These are phyloP conservation scores for Byssochlamys sp. DNA, from an alignment of 2,329 filamentous ascomycete species.

Conservation along the genomic window DNA sequence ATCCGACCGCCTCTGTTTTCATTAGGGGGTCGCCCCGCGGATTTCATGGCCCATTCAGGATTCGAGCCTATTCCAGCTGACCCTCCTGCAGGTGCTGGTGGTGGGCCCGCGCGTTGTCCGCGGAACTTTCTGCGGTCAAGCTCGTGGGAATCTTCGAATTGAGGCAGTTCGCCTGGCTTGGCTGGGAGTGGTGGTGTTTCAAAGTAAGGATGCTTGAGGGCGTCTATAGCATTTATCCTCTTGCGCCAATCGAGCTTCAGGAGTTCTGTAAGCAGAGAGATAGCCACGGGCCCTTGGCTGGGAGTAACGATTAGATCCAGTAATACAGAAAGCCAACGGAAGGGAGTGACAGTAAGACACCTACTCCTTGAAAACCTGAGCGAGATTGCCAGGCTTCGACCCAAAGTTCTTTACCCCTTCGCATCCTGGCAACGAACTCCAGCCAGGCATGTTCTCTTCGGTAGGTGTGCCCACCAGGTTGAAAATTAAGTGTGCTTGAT, in stretches of 20 bases:
- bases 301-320: neutral
- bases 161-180: slow-evolving; percentile 74
- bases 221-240: slow-evolving; percentile 87
- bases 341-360: slow-evolving; percentile 6
- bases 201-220: slow-evolving; percentile 87
- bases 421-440: slow-evolving; percentile 70
- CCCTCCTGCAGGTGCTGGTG: slow-evolving; percentile 83
- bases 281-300: slow-evolving; percentile 58
- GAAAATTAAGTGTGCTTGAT: slow-evolving; percentile 90
- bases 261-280: slow-evolving; percentile 72
- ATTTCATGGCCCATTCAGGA: slow-evolving; percentile 41
- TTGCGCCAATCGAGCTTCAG: slow-evolving; percentile 80
- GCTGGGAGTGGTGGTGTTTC: slow-evolving; percentile 67
- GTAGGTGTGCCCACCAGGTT: slow-evolving; percentile 82
- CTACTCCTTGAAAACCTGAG: slow-evolving; percentile 65
- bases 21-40: slow-evolving; percentile 19
- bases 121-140: slow-evolving; percentile 87
- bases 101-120: slow-evolving; percentile 70
- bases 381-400: slow-evolving; percentile 55
- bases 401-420: slow-evolving; percentile 60
- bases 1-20: slow-evolving; percentile 27
- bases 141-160: slow-evolving; percentile 90
- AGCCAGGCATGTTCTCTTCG: slow-evolving; percentile 86
- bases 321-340: neutral
- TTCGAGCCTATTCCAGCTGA: slow-evolving; percentile 67